Base-by-base conservation (phyloP, 2,329 filamentous ascomycete species). In the Elsinoe australis region DNA sequence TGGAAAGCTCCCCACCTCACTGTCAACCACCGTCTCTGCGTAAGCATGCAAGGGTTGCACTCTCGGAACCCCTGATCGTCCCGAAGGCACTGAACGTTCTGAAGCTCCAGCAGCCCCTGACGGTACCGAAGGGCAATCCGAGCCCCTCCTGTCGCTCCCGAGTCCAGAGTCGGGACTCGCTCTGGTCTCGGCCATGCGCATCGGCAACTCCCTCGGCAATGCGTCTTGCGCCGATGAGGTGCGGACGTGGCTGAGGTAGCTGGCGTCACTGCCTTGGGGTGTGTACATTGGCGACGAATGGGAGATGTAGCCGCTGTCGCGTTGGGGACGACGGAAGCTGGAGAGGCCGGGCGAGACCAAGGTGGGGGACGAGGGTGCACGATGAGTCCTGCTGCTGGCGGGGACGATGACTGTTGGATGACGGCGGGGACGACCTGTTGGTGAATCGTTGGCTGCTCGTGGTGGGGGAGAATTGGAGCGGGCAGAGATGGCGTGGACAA, bases 11-110 rank as follows among this genome's bases (percentile, higher is more conserved):
- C 39, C 39, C 14, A 19, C 15, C 17, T 44, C 39, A 31, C n/a
- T 18, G 17, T 44, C 39, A 10, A 15, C 28, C 5, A 44, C 39
- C 14, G 39, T 44, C 26, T 44, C 39, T 10, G 39, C 39, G 17
- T 44, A 44, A 10, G 39, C 24, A 14, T 41, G 36, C 10, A 35
- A n/a, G n/a, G 32, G 19, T 18, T 35, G 6, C 32, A 7, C 14
- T 18, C 9, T 18, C 19, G 32, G 6, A 14, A 7, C 15, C 31
- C 31, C 12, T 33, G 5, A 5, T 15, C 31, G 5, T 35, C 32
- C 32, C 14, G 15, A 3, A n/a, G n/a, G n/a, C n/a, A n/a, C n/a
- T n/a, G n/a, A n/a, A n/a, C n/a, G n/a, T n/a, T n/a, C n/a, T n/a
- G n/a, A n/a, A n/a, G n/a, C n/a, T n/a, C n/a, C n/a, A n/a, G n/a